These are phyloP conservation scores for Candida tibetensis DNA, from an alignment of 805 yeast species.

Conservation along the genomic window DNA sequence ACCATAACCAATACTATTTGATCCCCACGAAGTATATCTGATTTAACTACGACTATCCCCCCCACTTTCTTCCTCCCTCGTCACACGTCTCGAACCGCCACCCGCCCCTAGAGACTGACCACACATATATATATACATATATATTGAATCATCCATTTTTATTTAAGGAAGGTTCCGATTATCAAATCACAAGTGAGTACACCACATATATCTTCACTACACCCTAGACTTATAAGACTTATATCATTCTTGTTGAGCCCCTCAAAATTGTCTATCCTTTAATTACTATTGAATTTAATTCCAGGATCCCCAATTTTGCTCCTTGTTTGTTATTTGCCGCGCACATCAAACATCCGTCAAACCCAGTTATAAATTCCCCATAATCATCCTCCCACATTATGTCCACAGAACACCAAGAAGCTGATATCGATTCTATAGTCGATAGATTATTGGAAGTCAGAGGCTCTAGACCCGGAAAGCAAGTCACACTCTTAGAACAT, in stretches of 20 bases:
- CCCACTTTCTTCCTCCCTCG: not conserved
- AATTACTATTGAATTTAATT: not conserved
- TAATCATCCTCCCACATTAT: constrained; percentile 15
- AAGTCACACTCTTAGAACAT: constrained; percentile 87
- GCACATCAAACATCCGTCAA: not conserved
- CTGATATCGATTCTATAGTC: constrained; percentile 94
- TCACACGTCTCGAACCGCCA: not conserved
- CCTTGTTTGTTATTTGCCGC: not conserved
- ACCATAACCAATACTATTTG: not conserved
- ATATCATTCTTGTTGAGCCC: no score
- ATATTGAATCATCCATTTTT: no score
- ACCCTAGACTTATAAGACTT: no score
- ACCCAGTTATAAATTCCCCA: not conserved
- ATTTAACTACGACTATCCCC: no score
- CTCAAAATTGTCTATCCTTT: no score
- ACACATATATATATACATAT: no score
- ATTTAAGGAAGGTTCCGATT: no score
- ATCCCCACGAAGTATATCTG: no score
- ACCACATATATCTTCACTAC: no score
- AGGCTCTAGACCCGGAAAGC: constrained; percentile 98
- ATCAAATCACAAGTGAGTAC: no score
- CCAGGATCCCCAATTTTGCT: not conserved
- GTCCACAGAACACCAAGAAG: constrained; percentile 54
- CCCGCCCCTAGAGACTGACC: not conserved
- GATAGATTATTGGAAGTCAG: constrained; percentile 96